phyloP scores from a whole-genome alignment of 2,329 filamentous ascomycete species.

The Lachnellula subtilissima region DNA sequence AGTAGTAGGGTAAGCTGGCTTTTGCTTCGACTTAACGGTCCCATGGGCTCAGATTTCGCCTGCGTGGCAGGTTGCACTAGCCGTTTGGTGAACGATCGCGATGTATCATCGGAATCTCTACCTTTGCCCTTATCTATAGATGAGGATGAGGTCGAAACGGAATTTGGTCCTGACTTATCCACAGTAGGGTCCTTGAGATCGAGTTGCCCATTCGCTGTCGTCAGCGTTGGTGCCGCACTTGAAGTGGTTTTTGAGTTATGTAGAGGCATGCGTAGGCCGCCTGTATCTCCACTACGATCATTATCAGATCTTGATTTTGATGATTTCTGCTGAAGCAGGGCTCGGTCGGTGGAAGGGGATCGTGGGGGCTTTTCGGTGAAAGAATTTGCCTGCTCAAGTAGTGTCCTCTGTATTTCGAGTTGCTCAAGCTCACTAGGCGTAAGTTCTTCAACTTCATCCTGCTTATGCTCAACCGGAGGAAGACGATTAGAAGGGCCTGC shows the following conservation, averaged over 20 bases:
- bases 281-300: conserved; percentile 4
- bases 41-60: conserved; percentile 24
- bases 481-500: not conserved
- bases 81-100: conserved; percentile 22
- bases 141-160: not conserved
- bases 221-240: conserved; percentile 25
- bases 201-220: conserved; percentile 23
- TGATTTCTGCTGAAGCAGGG: conserved; percentile 6
- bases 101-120: conserved; percentile 14
- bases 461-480: not conserved
- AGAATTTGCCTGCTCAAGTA: conserved; percentile 11
- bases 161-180: no score
- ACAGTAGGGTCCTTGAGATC: conserved; percentile 11
- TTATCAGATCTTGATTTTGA: conserved; percentile 7
- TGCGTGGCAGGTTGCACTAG: conserved; percentile 15
- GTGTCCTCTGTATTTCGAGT: conserved; percentile 16
- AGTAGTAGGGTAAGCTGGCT: conserved; percentile 56
- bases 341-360: not conserved
- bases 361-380: not conserved
- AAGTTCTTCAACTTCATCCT: not conserved
- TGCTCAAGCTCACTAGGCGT: conserved; percentile 5
- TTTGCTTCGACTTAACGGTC: conserved; percentile 50
- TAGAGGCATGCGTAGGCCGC: conserved; percentile 12
- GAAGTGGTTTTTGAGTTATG: conserved; percentile 21
- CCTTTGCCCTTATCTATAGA: conserved; percentile 22